phyloP scores from a whole-genome alignment of 1,284 basidiomycete genomes.

The Waitea zeae region DNA sequence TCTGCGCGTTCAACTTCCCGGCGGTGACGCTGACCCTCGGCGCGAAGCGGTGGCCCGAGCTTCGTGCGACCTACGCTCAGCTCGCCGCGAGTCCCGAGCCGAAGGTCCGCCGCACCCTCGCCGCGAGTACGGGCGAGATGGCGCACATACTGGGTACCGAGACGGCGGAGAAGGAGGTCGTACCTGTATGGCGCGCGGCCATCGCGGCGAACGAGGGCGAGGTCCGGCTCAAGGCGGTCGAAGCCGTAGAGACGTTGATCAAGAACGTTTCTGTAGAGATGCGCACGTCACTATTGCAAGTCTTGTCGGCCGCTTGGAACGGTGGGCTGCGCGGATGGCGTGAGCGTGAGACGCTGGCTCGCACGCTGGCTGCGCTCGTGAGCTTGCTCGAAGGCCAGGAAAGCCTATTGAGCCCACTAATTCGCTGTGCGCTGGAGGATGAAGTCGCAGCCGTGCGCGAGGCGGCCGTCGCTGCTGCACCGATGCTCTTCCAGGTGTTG shows the following conservation, averaged over 20 bases:
- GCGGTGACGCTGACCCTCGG: slow-evolving; percentile 84
- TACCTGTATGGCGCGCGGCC: slow-evolving; percentile 57
- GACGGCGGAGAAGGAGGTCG: slow-evolving; percentile 51
- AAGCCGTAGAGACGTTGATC: slow-evolving; percentile 44
- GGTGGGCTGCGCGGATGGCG: slow-evolving; percentile 61
- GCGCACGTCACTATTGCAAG: slow-evolving; percentile 33
- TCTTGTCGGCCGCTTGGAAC: slow-evolving; percentile 46
- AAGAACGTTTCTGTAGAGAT: slow-evolving; percentile 29
- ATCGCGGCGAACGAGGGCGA: slow-evolving; percentile 46
- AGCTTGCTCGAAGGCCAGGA: background rate
- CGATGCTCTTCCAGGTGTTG: slow-evolving; percentile 34
- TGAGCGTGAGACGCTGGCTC: slow-evolving; percentile 17
- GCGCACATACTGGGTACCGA: slow-evolving; percentile 72
- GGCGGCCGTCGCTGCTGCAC: slow-evolving; percentile 48
- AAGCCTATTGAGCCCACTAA: slow-evolving; percentile 22
- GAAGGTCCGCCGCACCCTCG: slow-evolving; percentile 63
- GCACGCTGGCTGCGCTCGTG: slow-evolving; percentile 1
- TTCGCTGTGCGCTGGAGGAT: slow-evolving; percentile 61
- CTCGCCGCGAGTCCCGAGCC: slow-evolving; percentile 40
- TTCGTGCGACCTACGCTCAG: slow-evolving; percentile 54
- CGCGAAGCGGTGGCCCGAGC: slow-evolving; percentile 53
- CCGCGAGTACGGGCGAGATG: slow-evolving; percentile 80
- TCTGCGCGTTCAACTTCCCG: slow-evolving; percentile 91
- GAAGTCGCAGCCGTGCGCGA: slow-evolving; percentile 73
- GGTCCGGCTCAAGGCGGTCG: slow-evolving; percentile 53